phyloP scores from a whole-genome alignment of 768 basidiomycete genomes.

The Calocybe indica region DNA sequence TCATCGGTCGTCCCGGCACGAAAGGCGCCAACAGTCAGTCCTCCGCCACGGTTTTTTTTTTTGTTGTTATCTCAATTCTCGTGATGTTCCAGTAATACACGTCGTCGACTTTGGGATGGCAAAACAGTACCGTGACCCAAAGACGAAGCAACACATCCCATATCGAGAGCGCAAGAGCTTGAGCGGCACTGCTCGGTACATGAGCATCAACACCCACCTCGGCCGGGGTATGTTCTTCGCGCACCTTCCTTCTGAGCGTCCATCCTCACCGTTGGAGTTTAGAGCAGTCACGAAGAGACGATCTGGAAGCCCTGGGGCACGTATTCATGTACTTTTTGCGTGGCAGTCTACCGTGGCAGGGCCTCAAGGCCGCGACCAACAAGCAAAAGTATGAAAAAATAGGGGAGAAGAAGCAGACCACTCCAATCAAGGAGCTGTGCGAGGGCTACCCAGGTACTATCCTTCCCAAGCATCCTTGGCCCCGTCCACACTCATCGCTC shows the following conservation, averaged over 20 bases:
- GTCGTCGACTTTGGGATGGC: conserved; percentile 99
- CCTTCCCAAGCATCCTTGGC: conserved; percentile 1
- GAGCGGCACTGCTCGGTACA: conserved; percentile 96
- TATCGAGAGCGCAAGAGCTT: conserved; percentile 97
- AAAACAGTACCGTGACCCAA: conserved; percentile 98
- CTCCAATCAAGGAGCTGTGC: conserved; percentile 93
- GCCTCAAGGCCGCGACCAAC: conserved; percentile 98
- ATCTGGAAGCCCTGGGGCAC: conserved; percentile 97
- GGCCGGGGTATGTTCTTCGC: conserved; percentile 67
- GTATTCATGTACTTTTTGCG: conserved; percentile 99
- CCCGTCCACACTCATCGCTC: conserved; percentile 4
- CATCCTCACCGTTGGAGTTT: conserved; percentile 6
- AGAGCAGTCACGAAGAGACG: conserved; percentile 94
- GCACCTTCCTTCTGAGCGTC: neutral
- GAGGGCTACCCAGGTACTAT: conserved; percentile 88
- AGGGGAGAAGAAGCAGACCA: conserved; percentile 99
- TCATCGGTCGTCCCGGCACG: conserved; percentile 90
- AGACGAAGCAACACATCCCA: conserved; percentile 98
- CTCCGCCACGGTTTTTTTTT: neutral
- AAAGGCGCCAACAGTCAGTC: conserved; percentile 78
- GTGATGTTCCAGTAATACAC: conserved; percentile 60
- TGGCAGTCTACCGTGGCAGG: conserved; percentile 98
- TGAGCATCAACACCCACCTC: conserved; percentile 99
- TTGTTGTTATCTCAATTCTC: conserved; percentile 1
- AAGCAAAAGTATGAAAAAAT: conserved; percentile 99